Evolutionary conservation across 768 basidiomycete species (phyloP), one percentile per base, ranked within the genome.

Genomic region (Lactifluus echinatus): DNA sequence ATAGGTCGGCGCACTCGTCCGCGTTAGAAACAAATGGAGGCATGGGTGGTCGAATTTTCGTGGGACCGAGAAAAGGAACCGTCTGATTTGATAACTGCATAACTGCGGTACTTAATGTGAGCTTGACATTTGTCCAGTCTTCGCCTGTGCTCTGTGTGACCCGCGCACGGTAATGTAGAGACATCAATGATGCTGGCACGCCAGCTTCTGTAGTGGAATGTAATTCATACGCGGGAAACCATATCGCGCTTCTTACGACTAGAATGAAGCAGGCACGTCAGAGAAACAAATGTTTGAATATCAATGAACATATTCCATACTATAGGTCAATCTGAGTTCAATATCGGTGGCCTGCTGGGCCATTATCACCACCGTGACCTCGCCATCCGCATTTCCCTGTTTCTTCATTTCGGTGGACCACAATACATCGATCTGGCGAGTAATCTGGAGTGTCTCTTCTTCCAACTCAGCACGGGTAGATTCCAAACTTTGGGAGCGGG

Each of bases 191-290:
- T 0, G 75, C 75, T 3, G 77, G 74, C 55, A 76, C 73, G 0
- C 76, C 77, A 15, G 57, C 71, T 65, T 52, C 75, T 66, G 21
- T 63, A 0, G 71, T 73, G 2, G 81, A 80, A 56, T 81, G 77
- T 0, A 85, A 73, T 59, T 84, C 83, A 61, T 84, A 84, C 3
- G 73, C 74, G 2, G 82, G 78, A 17, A 66, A 66, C 82, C 82
- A 84, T 23, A 66, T 66, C 2, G 76, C 79, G 29, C 75, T 68
- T 45, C 66, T 70, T 15, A 85, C 82, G 48, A 81, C 83, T 82
- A 11, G 17, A 70, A 60, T 80, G 19, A 26, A 43, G 37, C 1
- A 17, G 7, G 26, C 7, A 5, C 4, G 21, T 52, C 5, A 17
- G 36, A 19, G 14, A 49, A 29, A 3, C 1, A 7, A 24, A 55